phyloP scores from a whole-genome alignment of 2,329 filamentous ascomycete genomes.

The Ilyonectria destructans region DNA sequence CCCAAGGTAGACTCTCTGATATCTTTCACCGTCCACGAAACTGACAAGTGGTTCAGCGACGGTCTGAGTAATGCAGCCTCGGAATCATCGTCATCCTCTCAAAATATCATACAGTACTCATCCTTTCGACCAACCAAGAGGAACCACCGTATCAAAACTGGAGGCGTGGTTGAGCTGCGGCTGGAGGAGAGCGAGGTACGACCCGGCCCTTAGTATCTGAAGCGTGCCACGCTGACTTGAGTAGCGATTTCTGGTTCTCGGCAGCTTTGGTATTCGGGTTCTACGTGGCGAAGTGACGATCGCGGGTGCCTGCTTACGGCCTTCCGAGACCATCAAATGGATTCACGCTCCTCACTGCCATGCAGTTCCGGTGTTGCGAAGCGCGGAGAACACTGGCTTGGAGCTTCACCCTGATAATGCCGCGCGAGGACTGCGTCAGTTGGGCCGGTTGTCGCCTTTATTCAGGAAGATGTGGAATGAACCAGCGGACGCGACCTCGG shows the following conservation, averaged over 20 bases:
- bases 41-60: slow-evolving; percentile 32
- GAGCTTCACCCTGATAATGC: slow-evolving; percentile 71
- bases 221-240: slow-evolving; percentile 37
- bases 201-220: background rate
- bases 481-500: slow-evolving; percentile 40
- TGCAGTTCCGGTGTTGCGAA: slow-evolving; percentile 78
- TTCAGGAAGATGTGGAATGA: slow-evolving; percentile 79
- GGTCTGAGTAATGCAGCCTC: background rate
- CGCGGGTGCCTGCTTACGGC: slow-evolving; percentile 74
- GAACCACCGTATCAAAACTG: slow-evolving; percentile 59
- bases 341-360: slow-evolving; percentile 80
- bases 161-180: slow-evolving; percentile 60
- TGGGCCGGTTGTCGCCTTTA: slow-evolving; percentile 76
- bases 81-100: slow-evolving; percentile 23
- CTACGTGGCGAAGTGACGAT: slow-evolving; percentile 75
- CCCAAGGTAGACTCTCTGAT: slow-evolving; percentile 35
- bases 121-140: slow-evolving; percentile 64
- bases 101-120: slow-evolving; percentile 56
- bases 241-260: slow-evolving; percentile 75
- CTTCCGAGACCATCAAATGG: slow-evolving; percentile 65
- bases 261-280: slow-evolving; percentile 78
- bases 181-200: slow-evolving; percentile 67
- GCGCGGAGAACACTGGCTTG: slow-evolving; percentile 64
- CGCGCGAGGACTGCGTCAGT: slow-evolving; percentile 63
- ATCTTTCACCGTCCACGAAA: background rate